Evolutionary conservation across 176 grass and related monocot species (phyloP).

Genomic region (Aegilops speltoides): DNA sequence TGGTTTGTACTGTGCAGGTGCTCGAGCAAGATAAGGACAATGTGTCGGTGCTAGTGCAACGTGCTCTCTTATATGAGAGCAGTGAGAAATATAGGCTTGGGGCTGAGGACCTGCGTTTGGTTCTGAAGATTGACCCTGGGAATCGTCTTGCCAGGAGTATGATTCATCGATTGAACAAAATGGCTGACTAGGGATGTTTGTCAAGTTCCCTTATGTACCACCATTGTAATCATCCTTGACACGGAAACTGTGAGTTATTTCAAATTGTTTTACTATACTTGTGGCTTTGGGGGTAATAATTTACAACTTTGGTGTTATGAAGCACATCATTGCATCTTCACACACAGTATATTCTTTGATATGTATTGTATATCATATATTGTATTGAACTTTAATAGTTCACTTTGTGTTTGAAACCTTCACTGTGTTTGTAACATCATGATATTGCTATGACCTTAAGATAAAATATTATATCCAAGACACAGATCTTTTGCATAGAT

Average conservation of each 20-base stretch:
- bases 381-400: slow-evolving; percentile 39
- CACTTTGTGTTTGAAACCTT: slow-evolving; percentile 1
- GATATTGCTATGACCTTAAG: background rate
- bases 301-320: slow-evolving; percentile 29
- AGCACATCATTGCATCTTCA: slow-evolving; percentile 26
- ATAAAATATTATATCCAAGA: background rate
- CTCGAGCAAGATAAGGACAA: slow-evolving; percentile 79
- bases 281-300: slow-evolving; percentile 37
- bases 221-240: slow-evolving; percentile 35
- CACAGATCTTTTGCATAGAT: background rate
- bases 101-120: slow-evolving; percentile 89
- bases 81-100: slow-evolving; percentile 93
- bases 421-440: background rate
- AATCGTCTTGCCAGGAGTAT: slow-evolving; percentile 95
- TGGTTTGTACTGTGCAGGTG: slow-evolving; percentile 53
- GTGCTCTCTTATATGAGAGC: slow-evolving; percentile 95
- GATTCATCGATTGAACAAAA: slow-evolving; percentile 91
- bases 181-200: slow-evolving; percentile 76
- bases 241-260: slow-evolving; percentile 39
- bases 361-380: slow-evolving; percentile 51
- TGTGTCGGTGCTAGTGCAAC: slow-evolving; percentile 77
- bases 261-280: slow-evolving; percentile 39
- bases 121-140: slow-evolving; percentile 94
- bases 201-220: slow-evolving; percentile 32
- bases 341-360: slow-evolving; percentile 50